Base-by-base conservation (phyloP, 805 yeast species). In the Blastobotrys mokoenaii region DNA sequence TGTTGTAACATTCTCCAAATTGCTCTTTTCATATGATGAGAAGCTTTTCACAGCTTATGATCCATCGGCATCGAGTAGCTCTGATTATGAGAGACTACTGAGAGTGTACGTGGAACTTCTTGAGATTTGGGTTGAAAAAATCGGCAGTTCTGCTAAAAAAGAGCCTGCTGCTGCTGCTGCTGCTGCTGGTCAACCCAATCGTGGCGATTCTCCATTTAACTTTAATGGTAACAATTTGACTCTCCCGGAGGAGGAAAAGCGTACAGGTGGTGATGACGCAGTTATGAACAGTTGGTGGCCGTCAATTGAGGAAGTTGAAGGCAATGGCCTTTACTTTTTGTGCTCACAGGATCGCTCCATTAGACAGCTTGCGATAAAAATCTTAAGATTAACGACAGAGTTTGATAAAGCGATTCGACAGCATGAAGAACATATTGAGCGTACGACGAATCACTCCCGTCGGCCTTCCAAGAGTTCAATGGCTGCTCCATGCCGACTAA, bases 291-390 rank as follows among this genome's bases (percentile, higher is more conserved):
- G 79, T 40, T 79, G 87, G 14, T 79, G 86, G 50, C 83, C 96
- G 0, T 82, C 84, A 0, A 81, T 93, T 40, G 97, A 93, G 62
- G 97, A 90, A 50, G 85, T 90, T 8, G 98, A 93, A 63, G 97
- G 98, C 0, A 86, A 89, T 58, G 99, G 96, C 0, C 65, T 93
- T 27, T 93, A 86, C 57, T 90, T 94, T 58, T 67, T 93, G 17
- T 85, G 96, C 56, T 85, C 96, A 1, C 94, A 88, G 53, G 96
- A 88, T 58, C 72, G 82, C 37, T 70, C 75, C 18, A 74, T 86
- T 10, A 70, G 99, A 44, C 79, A 78, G 48, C 65, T 80, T 40
- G 97, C 95, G 0, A 69, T 89, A 1, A 73, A 82, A 4, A 80
- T 94, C 7, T 64, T 93, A 47, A 73, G 80, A 55, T 69, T 89